phyloP scores from a whole-genome alignment of 768 basidiomycete species.

The Suillus variegatus region DNA sequence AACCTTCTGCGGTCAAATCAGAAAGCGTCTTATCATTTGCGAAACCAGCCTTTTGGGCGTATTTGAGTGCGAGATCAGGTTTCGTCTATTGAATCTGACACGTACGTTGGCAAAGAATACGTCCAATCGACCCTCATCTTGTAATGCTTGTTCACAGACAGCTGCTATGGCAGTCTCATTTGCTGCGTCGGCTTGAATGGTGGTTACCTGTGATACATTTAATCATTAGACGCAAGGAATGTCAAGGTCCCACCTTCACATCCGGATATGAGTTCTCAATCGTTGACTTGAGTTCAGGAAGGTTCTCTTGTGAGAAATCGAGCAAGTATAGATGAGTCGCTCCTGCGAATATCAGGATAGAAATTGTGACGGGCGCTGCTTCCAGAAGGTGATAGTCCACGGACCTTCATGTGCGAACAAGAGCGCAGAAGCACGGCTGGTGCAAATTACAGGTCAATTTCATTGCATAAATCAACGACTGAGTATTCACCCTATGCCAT shows the following conservation, averaged over 20 bases:
- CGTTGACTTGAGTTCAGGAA: slow-evolving; percentile 70
- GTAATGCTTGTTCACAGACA: slow-evolving; percentile 70
- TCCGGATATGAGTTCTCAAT: slow-evolving; percentile 70
- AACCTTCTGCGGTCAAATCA: slow-evolving; percentile 61
- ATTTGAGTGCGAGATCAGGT: background rate
- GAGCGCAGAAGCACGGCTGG: slow-evolving; percentile 69
- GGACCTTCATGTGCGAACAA: slow-evolving; percentile 81
- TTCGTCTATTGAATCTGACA: slow-evolving; percentile 3
- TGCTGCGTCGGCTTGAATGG: slow-evolving; percentile 79
- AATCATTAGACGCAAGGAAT: background rate
- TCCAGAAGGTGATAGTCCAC: slow-evolving; percentile 10
- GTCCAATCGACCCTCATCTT: slow-evolving; percentile 85
- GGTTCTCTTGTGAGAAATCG: slow-evolving; percentile 65
- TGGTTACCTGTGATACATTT: slow-evolving; percentile 62
- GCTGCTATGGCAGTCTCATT: slow-evolving; percentile 67
- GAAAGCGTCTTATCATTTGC: slow-evolving; percentile 45
- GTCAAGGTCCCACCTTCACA: slow-evolving; percentile 59
- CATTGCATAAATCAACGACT: slow-evolving; percentile 13
- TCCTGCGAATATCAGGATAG: slow-evolving; percentile 42
- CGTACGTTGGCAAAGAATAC: slow-evolving; percentile 94
- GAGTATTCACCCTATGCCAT: slow-evolving; percentile 77
- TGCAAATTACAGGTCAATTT: slow-evolving; percentile 5
- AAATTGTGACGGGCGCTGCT: slow-evolving; percentile 8
- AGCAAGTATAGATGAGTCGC: slow-evolving; percentile 77
- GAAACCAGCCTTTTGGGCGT: slow-evolving; percentile 61